A percentile compares a stretch with the other conserved stretches of the same genome.
phyloP scores from a whole-genome alignment of 768 basidiomycete genomes.

The Krasilnikovozyma curviuscula region DNA sequence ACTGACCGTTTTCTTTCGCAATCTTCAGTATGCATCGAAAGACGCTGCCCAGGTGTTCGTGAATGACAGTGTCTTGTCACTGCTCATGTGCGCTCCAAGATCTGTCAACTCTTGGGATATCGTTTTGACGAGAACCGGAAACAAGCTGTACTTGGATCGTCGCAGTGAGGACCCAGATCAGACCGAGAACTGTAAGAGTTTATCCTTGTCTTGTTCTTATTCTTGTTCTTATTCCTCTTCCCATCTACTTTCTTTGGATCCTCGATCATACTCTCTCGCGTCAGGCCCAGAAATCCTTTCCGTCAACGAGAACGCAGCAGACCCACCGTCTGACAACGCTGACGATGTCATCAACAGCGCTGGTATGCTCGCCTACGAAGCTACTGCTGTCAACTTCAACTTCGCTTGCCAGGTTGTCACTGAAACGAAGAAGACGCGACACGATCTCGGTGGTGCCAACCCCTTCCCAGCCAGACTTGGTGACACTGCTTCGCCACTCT shows the following conservation, averaged over 20 bases:
- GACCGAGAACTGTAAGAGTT: too few relatives aligned
- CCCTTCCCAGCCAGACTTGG: constrained; percentile 78
- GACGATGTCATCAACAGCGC: constrained; percentile 82
- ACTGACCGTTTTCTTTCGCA: constrained; percentile 7
- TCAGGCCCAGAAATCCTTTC: constrained; percentile 54
- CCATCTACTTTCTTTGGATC: background rate
- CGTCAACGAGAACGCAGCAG: constrained; percentile 94
- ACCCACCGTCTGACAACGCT: constrained; percentile 69
- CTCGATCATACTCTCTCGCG: background rate
- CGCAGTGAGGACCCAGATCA: too few relatives aligned
- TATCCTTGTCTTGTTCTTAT: background rate
- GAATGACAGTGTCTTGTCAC: constrained; percentile 83
- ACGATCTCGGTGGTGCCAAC: constrained; percentile 69
- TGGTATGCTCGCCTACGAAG: constrained; percentile 82
- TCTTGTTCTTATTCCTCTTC: background rate
- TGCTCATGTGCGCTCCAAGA: constrained; percentile 87
- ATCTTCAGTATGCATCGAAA: constrained; percentile 51
- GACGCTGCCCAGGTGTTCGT: constrained; percentile 65
- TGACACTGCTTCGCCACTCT: constrained; percentile 71
- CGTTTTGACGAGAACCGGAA: constrained; percentile 77
- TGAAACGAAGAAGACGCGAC: constrained; percentile 40
- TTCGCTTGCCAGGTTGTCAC: constrained; percentile 89
- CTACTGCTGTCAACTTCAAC: constrained; percentile 97
- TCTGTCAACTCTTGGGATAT: constrained; percentile 99
- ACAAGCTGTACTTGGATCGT: constrained; percentile 90